Evolutionary conservation across 306 rosid species (phyloP).

Genomic region (Lupinus albus): DNA sequence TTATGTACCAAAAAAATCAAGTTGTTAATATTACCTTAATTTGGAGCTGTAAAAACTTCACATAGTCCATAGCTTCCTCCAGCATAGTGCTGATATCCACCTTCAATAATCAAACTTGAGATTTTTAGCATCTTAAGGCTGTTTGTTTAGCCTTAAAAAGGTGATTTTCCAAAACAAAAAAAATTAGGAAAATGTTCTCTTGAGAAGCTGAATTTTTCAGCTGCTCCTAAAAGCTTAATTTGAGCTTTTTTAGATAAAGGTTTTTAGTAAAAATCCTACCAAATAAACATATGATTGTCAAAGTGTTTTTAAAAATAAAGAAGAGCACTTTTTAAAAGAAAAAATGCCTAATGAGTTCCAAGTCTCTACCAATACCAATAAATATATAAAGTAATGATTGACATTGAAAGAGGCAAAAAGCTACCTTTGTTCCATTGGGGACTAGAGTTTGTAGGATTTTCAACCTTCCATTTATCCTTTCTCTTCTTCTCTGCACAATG

Average conservation of each 20-base stretch:
- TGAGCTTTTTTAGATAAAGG: no score
- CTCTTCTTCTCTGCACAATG: constrained; percentile 86
- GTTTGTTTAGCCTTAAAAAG: no score
- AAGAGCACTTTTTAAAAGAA: no score
- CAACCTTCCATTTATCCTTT: constrained; percentile 88
- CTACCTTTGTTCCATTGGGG: constrained; percentile 95
- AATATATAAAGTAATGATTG: constrained; percentile 2
- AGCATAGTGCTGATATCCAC: constrained; percentile 99
- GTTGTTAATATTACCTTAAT: constrained; percentile 61
- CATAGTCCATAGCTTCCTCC: constrained; percentile 85
- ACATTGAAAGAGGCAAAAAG: constrained; percentile 31
- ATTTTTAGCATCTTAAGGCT: constrained; percentile 26
- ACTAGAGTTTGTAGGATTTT: constrained; percentile 75
- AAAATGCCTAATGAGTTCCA: no score
- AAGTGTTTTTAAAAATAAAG: no score
- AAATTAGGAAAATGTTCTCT: no score
- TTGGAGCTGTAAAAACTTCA: constrained; percentile 85
- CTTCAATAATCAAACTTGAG: constrained; percentile 48
- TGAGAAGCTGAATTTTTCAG: no score
- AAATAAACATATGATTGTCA: no score
- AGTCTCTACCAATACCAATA: not conserved
- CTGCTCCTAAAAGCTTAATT: no score
- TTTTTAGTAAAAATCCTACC: no score
- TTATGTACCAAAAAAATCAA: no score
- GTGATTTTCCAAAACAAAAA: no score